Evolutionary conservation across 2,329 filamentous ascomycete species (phyloP).

Genomic region (Botrytis paeoniae): DNA sequence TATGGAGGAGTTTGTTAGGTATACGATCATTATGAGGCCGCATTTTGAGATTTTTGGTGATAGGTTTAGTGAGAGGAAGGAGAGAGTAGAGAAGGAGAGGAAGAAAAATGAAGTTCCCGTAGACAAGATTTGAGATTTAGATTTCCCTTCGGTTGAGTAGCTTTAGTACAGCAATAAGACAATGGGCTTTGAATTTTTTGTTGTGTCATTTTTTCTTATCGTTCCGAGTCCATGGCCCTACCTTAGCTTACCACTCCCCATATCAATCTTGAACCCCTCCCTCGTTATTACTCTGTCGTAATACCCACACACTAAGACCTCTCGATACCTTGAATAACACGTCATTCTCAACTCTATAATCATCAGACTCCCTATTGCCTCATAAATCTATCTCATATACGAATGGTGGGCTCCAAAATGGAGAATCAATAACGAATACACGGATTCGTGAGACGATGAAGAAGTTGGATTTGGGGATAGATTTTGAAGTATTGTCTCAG

Average conservation of each 20-base stretch:
- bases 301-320: neutral
- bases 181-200: neutral
- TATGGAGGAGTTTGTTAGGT: conserved; percentile 70
- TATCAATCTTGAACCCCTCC: neutral
- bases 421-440: neutral
- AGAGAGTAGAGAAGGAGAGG: conserved; percentile 14
- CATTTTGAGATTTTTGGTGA: conserved; percentile 60
- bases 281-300: neutral
- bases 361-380: neutral
- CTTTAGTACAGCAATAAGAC: neutral
- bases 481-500: too few relatives aligned
- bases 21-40: conserved; percentile 61
- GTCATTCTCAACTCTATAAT: neutral
- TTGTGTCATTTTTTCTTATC: rapidly evolving
- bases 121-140: neutral
- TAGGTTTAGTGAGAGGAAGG: conserved; percentile 57
- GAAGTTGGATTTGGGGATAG: neutral
- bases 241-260: neutral
- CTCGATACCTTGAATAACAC: neutral
- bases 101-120: neutral
- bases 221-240: neutral
- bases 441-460: neutral
- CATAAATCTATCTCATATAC: neutral
- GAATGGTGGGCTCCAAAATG: neutral
- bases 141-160: too few relatives aligned